Conservation (phyloP, 768 basidiomycete species). For the Lactarius sp. region DNA sequence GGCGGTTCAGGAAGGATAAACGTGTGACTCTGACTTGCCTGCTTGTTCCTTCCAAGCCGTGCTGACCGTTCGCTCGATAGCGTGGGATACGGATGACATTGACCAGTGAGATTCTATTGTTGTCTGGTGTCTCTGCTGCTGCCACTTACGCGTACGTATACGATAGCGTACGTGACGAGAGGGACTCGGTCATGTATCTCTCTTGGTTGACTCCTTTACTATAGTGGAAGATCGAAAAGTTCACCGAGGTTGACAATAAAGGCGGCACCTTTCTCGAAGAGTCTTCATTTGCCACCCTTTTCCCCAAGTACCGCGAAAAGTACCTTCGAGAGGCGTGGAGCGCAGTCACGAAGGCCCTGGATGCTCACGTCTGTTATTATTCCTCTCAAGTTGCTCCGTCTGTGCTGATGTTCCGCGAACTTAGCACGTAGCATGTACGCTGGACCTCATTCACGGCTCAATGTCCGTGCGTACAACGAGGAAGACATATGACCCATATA, state of each 20-base stretch:
- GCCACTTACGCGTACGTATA: slow-evolving; percentile 2
- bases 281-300: slow-evolving; percentile 95
- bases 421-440: slow-evolving; percentile 84
- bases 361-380: slow-evolving; percentile 55
- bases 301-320: slow-evolving; percentile 97
- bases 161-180: slow-evolving; percentile 32
- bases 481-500: slow-evolving; percentile 95
- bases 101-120: slow-evolving; percentile 71
- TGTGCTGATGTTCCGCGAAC: slow-evolving; percentile 4
- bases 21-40: slow-evolving; percentile 50
- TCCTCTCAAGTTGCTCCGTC: neutral
- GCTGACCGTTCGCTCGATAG: slow-evolving; percentile 38
- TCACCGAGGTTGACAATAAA: slow-evolving; percentile 69
- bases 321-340: slow-evolving; percentile 95
- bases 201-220: neutral
- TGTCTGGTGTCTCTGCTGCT: neutral
- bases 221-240: slow-evolving; percentile 83
- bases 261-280: slow-evolving; percentile 87
- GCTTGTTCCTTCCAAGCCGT: slow-evolving; percentile 24
- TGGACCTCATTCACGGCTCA: slow-evolving; percentile 93
- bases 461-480: slow-evolving; percentile 97
- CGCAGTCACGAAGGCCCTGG: slow-evolving; percentile 78
- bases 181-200: neutral
- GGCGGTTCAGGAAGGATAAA: slow-evolving; percentile 89
- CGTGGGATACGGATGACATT: slow-evolving; percentile 99